Evolutionary conservation across 345 rosid species (phyloP).

Genomic region (Syzygium jambos): DNA sequence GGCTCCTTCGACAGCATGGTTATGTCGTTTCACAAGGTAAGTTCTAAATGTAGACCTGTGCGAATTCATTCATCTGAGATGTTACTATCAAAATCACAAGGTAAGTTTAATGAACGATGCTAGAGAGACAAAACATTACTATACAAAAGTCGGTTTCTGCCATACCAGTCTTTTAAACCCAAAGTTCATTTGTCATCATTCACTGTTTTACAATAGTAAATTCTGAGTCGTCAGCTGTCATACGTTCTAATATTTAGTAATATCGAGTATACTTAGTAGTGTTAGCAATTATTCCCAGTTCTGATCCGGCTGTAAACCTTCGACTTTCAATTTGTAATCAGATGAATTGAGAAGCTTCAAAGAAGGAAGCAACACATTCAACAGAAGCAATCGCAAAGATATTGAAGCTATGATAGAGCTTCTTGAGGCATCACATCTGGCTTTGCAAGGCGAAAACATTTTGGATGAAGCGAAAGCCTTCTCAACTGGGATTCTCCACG

Average conservation of each 20-base stretch:
- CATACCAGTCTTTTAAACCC: background rate
- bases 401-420: constrained; percentile 26
- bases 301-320: background rate
- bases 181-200: background rate
- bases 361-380: constrained; percentile 12
- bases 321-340: constrained; percentile 1
- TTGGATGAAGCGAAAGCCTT: constrained; percentile 19
- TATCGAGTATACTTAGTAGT: background rate
- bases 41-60: background rate
- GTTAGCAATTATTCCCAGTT: background rate
- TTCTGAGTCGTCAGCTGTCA: background rate
- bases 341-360: constrained; percentile 21
- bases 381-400: background rate
- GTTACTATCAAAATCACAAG: background rate
- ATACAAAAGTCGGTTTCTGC: background rate
- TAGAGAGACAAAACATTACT: background rate
- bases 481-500: constrained; percentile 4
- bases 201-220: background rate
- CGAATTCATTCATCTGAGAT: background rate
- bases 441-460: constrained; percentile 18
- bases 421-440: constrained; percentile 36
- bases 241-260: background rate
- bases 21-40: constrained; percentile 33
- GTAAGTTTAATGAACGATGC: background rate
- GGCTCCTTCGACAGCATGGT: constrained; percentile 34